Percentiles rank a stretch among this genome's conserved stretches.
Conservation (phyloP, 495 filamentous ascomycete genomes). For the Penicillium riverlandense region DNA sequence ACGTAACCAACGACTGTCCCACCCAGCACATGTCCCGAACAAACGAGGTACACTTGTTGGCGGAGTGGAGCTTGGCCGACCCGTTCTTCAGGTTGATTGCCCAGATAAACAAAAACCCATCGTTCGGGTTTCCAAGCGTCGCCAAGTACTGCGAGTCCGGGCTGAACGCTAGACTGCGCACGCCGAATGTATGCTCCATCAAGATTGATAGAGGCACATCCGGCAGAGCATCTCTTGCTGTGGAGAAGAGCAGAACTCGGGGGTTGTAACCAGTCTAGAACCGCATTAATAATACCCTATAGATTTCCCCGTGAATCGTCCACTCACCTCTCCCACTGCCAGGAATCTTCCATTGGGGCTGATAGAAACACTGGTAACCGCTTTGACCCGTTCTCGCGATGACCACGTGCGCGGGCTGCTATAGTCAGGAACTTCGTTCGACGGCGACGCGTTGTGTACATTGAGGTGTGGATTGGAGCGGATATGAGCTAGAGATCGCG, state of each 20-base stretch:
- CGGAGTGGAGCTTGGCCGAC: constrained; percentile 76
- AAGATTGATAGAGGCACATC: constrained; percentile 81
- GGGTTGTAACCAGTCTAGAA: constrained; percentile 80
- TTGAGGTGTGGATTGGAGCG: constrained; percentile 22
- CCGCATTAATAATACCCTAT: too few relatives aligned
- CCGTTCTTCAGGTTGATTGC: constrained; percentile 76
- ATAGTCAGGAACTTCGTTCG: constrained; percentile 49
- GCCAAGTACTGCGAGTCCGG: constrained; percentile 81
- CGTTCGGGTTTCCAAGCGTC: constrained; percentile 78
- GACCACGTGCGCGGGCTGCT: constrained; percentile 67
- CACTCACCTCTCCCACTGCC: constrained; percentile 76
- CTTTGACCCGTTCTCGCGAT: constrained; percentile 83
- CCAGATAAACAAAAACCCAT: constrained; percentile 94
- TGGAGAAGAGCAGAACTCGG: constrained; percentile 81
- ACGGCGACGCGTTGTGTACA: constrained; percentile 28
- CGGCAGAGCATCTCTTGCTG: constrained; percentile 62
- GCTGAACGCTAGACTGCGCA: constrained; percentile 83
- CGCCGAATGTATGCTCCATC: constrained; percentile 84
- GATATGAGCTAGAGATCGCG: constrained; percentile 24
- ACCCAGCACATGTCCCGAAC: constrained; percentile 85
- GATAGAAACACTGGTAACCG: constrained; percentile 89
- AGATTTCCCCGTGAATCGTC: background rate
- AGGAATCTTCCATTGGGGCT: constrained; percentile 85
- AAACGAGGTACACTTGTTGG: constrained; percentile 85
- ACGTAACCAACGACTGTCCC: constrained; percentile 62